phyloP scores from a whole-genome alignment of 2,329 filamentous ascomycete species.

The Bipolaris victoriae region DNA sequence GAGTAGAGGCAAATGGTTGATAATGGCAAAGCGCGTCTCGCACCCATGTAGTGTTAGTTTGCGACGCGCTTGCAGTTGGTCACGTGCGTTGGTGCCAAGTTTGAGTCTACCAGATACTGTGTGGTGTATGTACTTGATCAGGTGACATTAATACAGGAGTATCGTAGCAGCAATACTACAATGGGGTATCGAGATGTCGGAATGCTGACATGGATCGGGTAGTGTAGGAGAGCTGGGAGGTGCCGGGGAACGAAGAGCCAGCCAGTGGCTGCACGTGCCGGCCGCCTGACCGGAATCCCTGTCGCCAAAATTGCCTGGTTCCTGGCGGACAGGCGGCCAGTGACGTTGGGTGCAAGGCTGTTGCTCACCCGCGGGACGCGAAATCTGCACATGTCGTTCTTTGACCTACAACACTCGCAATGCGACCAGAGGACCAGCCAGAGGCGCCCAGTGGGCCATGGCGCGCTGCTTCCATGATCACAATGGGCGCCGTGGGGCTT shows the following conservation, averaged over 20 bases:
- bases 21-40: background rate
- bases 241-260: conserved; percentile 9
- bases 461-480: conserved; percentile 73
- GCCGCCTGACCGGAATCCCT: conserved; percentile 19
- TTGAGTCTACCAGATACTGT: background rate
- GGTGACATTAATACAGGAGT: background rate
- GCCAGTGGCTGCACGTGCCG: conserved; percentile 16
- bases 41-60: background rate
- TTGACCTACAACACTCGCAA: conserved; percentile 30
- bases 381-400: conserved; percentile 25
- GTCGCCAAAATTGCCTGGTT: conserved; percentile 22
- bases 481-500: conserved; percentile 75
- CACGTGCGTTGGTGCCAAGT: background rate
- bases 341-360: conserved; percentile 24
- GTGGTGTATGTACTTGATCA: background rate
- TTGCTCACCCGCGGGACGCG: conserved; percentile 12
- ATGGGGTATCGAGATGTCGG: background rate
- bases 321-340: conserved; percentile 11
- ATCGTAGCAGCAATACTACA: background rate
- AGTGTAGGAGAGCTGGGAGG: conserved; percentile 1
- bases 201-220: background rate
- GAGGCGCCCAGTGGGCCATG: conserved; percentile 67
- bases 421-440: conserved; percentile 54
- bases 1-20: background rate
- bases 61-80: background rate